Percentiles rank a stretch among this genome's conserved stretches.
These are phyloP conservation scores for Penicillium frequentans DNA, from an alignment of 2,329 filamentous ascomycete genomes.

Conservation along the genomic window DNA sequence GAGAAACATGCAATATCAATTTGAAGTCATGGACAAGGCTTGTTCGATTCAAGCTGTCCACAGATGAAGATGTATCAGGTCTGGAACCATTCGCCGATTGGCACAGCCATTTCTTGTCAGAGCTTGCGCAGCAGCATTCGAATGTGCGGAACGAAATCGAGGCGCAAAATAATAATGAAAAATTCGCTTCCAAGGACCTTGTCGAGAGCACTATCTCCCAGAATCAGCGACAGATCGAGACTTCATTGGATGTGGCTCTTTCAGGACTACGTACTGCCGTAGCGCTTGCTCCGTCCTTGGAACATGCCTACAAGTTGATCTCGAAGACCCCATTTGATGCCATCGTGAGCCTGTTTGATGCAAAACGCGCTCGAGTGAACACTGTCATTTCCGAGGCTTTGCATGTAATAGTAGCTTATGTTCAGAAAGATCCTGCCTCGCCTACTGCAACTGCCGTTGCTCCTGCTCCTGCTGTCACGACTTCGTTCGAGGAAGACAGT, in stretches of 20 bases:
- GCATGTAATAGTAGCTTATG: constrained; percentile 47
- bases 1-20: constrained; percentile 60
- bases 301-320: constrained; percentile 46
- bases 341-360: constrained; percentile 55
- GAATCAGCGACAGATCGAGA: constrained; percentile 60
- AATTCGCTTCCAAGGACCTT: constrained; percentile 45
- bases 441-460: constrained; percentile 16
- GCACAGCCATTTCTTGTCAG: constrained; percentile 54
- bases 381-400: constrained; percentile 52
- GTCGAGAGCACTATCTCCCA: constrained; percentile 54
- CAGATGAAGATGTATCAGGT: constrained; percentile 46
- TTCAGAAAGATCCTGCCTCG: constrained; percentile 29
- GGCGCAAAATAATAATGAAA: constrained; percentile 45
- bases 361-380: constrained; percentile 46
- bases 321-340: constrained; percentile 45
- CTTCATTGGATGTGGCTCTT: constrained; percentile 54
- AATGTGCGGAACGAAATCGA: constrained; percentile 60
- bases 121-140: constrained; percentile 56
- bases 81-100: constrained; percentile 54
- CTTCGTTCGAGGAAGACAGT: constrained; percentile 56
- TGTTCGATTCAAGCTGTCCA: constrained; percentile 57
- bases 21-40: constrained; percentile 60
- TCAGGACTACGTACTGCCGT: constrained; percentile 52
- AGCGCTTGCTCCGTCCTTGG: constrained; percentile 39
- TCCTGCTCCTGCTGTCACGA: constrained; percentile 18